These are phyloP conservation scores for Luffa aegyptiaca DNA, from an alignment of 306 rosid genomes.

Conservation along the genomic window DNA sequence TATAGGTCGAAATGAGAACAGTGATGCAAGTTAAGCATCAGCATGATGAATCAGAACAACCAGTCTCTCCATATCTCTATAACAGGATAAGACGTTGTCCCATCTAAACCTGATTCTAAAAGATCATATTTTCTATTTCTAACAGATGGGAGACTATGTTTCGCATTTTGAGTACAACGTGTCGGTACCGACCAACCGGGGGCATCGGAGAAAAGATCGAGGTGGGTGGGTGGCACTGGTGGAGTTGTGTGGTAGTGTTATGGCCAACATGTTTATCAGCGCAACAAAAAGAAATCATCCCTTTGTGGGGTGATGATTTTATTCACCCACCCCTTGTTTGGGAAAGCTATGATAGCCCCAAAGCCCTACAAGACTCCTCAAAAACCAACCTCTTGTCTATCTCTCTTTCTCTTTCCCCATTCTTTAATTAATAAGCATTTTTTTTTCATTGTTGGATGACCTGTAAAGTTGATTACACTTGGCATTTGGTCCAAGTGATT, in stretches of 20 bases:
- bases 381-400: neutral
- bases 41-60: constrained; percentile 19
- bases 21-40: constrained; percentile 42
- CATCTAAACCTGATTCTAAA: neutral
- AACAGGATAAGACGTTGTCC: neutral
- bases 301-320: constrained; percentile 5
- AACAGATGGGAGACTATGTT: neutral
- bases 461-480: constrained; percentile 19
- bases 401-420: neutral
- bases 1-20: neutral
- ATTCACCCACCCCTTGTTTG: constrained; percentile 8
- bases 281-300: neutral
- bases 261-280: constrained; percentile 1
- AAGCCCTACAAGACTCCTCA: constrained; percentile 18
- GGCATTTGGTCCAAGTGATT: constrained; percentile 10
- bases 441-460: constrained; percentile 8
- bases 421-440: neutral
- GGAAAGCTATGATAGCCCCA: constrained; percentile 21
- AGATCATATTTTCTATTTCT: no score
- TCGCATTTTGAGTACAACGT: neutral
- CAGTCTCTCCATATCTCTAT: neutral
- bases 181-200: neutral
- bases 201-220: neutral
- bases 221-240: neutral
- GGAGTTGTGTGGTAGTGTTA: neutral